These are phyloP conservation scores for Scheffersomyces amazonensis DNA, from an alignment of 805 yeast species.

Conservation along the genomic window DNA sequence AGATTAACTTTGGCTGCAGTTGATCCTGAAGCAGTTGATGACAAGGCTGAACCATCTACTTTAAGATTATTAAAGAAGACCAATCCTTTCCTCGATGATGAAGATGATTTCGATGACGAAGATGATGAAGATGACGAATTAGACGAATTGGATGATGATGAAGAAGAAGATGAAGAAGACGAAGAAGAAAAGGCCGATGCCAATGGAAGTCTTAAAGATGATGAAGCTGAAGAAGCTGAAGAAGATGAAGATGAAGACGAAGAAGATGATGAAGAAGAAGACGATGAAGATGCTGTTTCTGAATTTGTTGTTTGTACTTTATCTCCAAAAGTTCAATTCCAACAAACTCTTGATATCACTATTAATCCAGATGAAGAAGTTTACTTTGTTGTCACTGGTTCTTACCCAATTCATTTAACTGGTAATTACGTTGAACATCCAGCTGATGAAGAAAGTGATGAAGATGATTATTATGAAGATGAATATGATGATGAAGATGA, in stretches of 20 bases:
- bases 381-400: conserved; percentile 91
- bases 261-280: conserved; percentile 56
- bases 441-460: conserved; percentile 67
- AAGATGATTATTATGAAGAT: conserved; percentile 50
- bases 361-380: conserved; percentile 93
- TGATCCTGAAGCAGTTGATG: conserved; percentile 86
- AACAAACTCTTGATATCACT: conserved; percentile 88
- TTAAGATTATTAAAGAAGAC: conserved; percentile 80
- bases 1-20: conserved; percentile 93
- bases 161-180: conserved; percentile 33
- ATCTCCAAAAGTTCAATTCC: conserved; percentile 79
- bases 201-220: no score
- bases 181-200: conserved; percentile 17
- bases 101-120: conserved; percentile 41
- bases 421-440: conserved; percentile 98
- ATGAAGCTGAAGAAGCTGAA: conserved; percentile 43
- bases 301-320: conserved; percentile 87
- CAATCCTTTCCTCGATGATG: conserved; percentile 40
- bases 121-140: conserved; percentile 45
- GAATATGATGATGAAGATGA: conserved; percentile 50
- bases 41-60: conserved; percentile 79
- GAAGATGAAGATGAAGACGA: conserved; percentile 50
- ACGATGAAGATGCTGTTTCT: conserved; percentile 72
- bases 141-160: conserved; percentile 44
- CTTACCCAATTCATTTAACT: conserved; percentile 85